Evolutionary conservation across 768 basidiomycete genomes (phyloP).

Genomic region (Cystobasidium tubakii): DNA sequence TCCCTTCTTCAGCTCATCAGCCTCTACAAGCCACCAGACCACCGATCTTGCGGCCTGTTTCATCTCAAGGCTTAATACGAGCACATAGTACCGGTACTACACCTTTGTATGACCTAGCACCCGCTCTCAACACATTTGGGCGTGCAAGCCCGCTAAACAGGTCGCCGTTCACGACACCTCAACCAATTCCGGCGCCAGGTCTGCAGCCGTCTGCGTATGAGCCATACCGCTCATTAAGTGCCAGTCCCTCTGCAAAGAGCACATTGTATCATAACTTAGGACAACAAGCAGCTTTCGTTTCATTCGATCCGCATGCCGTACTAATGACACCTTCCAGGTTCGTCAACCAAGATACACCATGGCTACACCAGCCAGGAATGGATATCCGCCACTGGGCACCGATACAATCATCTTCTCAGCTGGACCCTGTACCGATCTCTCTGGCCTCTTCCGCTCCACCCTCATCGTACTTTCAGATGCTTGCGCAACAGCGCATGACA

Average conservation of each 20-base stretch:
- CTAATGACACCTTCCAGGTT: conserved; percentile 39
- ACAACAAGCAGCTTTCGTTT: conserved; percentile 9
- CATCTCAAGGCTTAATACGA: background rate
- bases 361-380: background rate
- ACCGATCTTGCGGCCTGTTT: background rate
- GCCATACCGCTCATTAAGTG: background rate
- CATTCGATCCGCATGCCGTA: conserved; percentile 38
- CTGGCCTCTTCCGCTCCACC: background rate
- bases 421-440: background rate
- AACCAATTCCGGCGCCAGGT: background rate
- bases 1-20: conserved; percentile 32
- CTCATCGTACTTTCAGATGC: conserved; percentile 12
- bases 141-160: background rate
- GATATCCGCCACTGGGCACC: background rate
- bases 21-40: background rate
- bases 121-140: background rate
- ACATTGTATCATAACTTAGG: background rate
- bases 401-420: background rate
- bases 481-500: conserved; percentile 4
- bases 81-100: background rate
- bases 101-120: background rate
- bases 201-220: background rate
- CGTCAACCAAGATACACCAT: conserved; percentile 9
- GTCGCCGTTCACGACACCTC: background rate
- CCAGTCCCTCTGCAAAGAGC: background rate